phyloP scores from a whole-genome alignment of 345 rosid species.

The Stellera chamaejasme region DNA sequence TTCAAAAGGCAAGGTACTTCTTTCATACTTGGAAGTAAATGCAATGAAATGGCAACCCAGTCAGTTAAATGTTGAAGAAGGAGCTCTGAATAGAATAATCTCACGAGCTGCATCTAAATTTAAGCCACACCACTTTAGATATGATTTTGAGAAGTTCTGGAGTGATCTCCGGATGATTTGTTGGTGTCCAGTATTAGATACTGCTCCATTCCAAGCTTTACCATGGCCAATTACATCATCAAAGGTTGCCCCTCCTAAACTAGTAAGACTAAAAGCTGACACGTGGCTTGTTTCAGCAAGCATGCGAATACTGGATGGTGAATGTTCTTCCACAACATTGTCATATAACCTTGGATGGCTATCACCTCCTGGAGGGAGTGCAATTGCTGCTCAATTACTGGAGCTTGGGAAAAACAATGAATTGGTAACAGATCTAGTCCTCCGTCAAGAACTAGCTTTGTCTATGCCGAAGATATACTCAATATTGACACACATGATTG shows the following conservation, averaged over 20 bases:
- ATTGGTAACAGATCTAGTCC: constrained; percentile 58
- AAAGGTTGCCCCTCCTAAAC: constrained; percentile 89
- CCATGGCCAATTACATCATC: constrained; percentile 93
- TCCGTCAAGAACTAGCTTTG: constrained; percentile 82
- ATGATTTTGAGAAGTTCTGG: constrained; percentile 84
- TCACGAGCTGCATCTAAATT: constrained; percentile 85
- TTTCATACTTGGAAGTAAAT: constrained; percentile 82
- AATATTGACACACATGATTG: constrained; percentile 52
- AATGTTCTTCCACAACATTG: constrained; percentile 86
- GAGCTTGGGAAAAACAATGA: constrained; percentile 97
- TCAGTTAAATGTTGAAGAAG: constrained; percentile 54
- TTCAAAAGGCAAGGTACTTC: constrained; percentile 70
- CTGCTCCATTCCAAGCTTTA: constrained; percentile 68
- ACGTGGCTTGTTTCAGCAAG: constrained; percentile 94
- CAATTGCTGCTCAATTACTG: constrained; percentile 92
- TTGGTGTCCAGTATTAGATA: constrained; percentile 94
- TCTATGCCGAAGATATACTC: constrained; percentile 91
- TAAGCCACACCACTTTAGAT: constrained; percentile 65
- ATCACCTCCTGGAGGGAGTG: constrained; percentile 85
- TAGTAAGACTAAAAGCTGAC: constrained; percentile 72
- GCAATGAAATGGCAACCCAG: constrained; percentile 83
- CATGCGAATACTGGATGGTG: constrained; percentile 92
- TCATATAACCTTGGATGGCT: constrained; percentile 90
- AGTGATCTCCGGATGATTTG: constrained; percentile 72
- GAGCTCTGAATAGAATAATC: constrained; percentile 58